Evolutionary conservation across 805 yeast genomes (phyloP).

Genomic region (Nakazawaea populi): DNA sequence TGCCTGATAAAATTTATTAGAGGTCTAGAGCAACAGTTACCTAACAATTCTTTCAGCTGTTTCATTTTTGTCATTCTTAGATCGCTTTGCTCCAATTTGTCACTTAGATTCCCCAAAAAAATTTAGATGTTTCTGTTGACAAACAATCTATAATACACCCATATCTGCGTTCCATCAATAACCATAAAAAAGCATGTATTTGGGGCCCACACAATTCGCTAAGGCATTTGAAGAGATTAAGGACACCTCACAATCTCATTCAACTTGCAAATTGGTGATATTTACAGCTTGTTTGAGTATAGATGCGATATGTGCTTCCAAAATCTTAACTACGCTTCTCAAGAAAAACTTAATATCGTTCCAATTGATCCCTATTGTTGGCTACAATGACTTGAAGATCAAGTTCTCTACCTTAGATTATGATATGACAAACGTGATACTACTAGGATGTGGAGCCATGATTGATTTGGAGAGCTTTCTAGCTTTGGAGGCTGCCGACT

Average conservation of each 20-base stretch:
- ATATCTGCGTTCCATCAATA: too few species aligned
- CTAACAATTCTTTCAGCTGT: neutral
- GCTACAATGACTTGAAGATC: constrained; percentile 69
- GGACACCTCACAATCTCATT: constrained; percentile 74
- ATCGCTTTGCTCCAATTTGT: too few species aligned
- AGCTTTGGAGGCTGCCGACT: constrained; percentile 54
- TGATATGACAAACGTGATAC: constrained; percentile 68
- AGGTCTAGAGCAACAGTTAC: too few species aligned
- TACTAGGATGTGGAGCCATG: constrained; percentile 92
- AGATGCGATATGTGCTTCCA: constrained; percentile 88
- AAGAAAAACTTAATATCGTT: constrained; percentile 81
- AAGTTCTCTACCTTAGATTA: constrained; percentile 63
- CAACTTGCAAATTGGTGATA: constrained; percentile 83
- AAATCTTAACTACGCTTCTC: constrained; percentile 62
- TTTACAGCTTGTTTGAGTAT: constrained; percentile 88
- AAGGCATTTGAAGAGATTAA: constrained; percentile 63
- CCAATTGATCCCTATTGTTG: constrained; percentile 89
- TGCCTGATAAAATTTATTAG: too few species aligned
- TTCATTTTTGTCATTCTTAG: too few species aligned
- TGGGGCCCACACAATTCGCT: constrained; percentile 64
- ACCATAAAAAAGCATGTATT: constrained; percentile 52
- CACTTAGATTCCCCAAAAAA: too few species aligned
- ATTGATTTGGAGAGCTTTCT: constrained; percentile 75
- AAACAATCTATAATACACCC: too few species aligned
- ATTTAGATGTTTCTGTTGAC: neutral